phyloP scores from a whole-genome alignment of 2,329 filamentous ascomycete genomes.

The Fusarium heterosporum region DNA sequence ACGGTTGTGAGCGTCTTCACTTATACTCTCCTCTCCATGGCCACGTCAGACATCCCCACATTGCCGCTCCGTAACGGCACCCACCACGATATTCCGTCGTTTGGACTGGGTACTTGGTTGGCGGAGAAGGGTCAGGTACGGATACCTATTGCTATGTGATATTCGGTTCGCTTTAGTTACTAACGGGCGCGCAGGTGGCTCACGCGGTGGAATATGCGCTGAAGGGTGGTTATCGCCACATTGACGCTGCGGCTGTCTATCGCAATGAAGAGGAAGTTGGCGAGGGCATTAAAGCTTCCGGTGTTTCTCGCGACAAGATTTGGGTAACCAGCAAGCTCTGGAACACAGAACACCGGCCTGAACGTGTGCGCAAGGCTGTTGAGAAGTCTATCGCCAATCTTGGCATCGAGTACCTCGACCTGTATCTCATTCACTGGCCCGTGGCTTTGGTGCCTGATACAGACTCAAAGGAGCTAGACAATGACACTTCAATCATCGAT shows the following conservation, averaged over 20 bases:
- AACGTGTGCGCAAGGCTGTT: constrained; percentile 46
- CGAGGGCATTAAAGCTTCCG: constrained; percentile 54
- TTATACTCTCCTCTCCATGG: constrained; percentile 21
- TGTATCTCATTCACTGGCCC: constrained; percentile 50
- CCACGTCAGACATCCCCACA: constrained; percentile 12
- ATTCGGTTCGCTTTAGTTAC: rapidly evolving
- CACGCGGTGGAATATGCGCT: constrained; percentile 67
- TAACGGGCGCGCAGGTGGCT: constrained; percentile 24
- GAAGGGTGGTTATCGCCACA: constrained; percentile 65
- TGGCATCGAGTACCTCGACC: constrained; percentile 49
- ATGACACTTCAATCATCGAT: constrained; percentile 41
- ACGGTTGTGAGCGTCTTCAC: constrained; percentile 20
- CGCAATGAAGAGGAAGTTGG: constrained; percentile 68
- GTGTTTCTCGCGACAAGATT: constrained; percentile 47
- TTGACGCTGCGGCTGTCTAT: constrained; percentile 70
- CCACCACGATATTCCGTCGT: constrained; percentile 44
- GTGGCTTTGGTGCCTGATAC: constrained; percentile 42
- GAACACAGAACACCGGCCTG: constrained; percentile 50
- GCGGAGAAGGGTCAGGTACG: constrained; percentile 31
- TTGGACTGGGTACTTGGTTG: constrained; percentile 54
- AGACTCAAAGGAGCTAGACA: constrained; percentile 32
- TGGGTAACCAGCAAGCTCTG: constrained; percentile 51
- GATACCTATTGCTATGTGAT: neutral
- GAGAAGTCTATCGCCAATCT: constrained; percentile 49
- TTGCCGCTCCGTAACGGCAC: constrained; percentile 1